These are phyloP conservation scores for Yamadazyma pseudoaaseri DNA, from an alignment of 1,139 yeast species.

Conservation along the genomic window DNA sequence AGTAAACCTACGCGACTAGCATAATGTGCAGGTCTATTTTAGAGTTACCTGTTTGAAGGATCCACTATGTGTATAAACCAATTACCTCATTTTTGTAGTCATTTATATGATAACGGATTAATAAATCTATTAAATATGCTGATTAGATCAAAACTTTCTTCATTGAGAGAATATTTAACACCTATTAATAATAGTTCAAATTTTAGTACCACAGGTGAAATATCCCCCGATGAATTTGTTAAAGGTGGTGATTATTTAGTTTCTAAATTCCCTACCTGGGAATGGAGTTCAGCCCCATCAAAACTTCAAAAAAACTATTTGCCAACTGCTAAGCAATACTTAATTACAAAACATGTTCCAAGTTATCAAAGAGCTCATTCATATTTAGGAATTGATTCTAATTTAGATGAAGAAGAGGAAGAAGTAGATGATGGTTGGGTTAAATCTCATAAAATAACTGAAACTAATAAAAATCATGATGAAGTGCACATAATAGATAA, in stretches of 20 bases:
- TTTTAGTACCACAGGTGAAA: slow-evolving; percentile 81
- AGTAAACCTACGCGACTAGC: too few species aligned
- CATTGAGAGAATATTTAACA: slow-evolving; percentile 87
- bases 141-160: slow-evolving; percentile 76
- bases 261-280: slow-evolving; percentile 95
- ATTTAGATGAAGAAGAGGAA: slow-evolving; percentile 35
- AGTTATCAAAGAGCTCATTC: slow-evolving; percentile 72
- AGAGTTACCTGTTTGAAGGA: too few species aligned
- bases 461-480: neutral
- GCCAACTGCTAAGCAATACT: slow-evolving; percentile 81
- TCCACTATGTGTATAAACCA: too few species aligned
- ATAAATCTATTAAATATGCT: slow-evolving; percentile 9
- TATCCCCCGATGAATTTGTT: slow-evolving; percentile 91
- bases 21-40: too few species aligned
- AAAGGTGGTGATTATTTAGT: slow-evolving; percentile 90
- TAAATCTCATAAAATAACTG: slow-evolving; percentile 19
- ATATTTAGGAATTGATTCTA: slow-evolving; percentile 40
- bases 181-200: slow-evolving; percentile 85
- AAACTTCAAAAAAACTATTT: slow-evolving; percentile 65
- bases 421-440: slow-evolving; percentile 63
- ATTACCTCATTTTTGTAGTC: neutral
- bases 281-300: slow-evolving; percentile 77
- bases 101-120: neutral
- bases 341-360: slow-evolving; percentile 89
- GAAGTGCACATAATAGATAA: slow-evolving; percentile 1